phyloP scores from a whole-genome alignment of 179 eudicot genomes.

The Patellifolia procumbens region DNA sequence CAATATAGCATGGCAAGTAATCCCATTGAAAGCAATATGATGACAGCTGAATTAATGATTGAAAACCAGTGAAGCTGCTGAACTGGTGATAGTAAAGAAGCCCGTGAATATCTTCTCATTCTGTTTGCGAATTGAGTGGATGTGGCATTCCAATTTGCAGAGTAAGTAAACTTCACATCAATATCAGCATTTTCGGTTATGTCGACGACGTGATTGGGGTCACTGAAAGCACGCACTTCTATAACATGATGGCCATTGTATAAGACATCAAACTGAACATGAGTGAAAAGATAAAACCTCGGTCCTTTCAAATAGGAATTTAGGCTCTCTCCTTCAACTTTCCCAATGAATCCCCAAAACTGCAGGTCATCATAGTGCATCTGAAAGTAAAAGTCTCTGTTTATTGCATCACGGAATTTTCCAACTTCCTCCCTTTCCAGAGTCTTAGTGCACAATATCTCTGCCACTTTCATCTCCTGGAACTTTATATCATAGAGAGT shows the following conservation, averaged over 20 bases:
- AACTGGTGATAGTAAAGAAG: constrained; percentile 48
- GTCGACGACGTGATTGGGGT: constrained; percentile 68
- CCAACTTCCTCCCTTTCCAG: constrained; percentile 45
- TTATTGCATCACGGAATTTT: constrained; percentile 64
- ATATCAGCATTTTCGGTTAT: constrained; percentile 57
- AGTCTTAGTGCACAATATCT: constrained; percentile 49
- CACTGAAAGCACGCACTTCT: constrained; percentile 78
- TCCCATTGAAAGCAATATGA: constrained; percentile 63
- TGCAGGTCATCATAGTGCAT: constrained; percentile 84
- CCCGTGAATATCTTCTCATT: constrained; percentile 62
- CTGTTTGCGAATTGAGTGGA: constrained; percentile 47
- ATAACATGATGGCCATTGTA: constrained; percentile 62
- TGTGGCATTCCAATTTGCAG: constrained; percentile 62
- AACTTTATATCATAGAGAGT: constrained; percentile 56
- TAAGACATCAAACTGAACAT: constrained; percentile 59
- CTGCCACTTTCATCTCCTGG: constrained; percentile 43
- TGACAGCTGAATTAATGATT: constrained; percentile 50
- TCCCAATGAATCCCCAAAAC: constrained; percentile 83
- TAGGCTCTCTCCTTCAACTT: constrained; percentile 52
- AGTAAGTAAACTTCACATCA: constrained; percentile 61
- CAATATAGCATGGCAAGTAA: constrained; percentile 52
- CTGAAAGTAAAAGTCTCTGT: constrained; percentile 63
- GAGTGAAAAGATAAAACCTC: constrained; percentile 64
- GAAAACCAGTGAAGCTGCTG: constrained; percentile 75
- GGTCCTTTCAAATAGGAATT: constrained; percentile 38